Evolutionary conservation across 1,139 yeast genomes (phyloP), one percentile per base, ranked within the genome.

Genomic region (Geotrichum australiense): DNA sequence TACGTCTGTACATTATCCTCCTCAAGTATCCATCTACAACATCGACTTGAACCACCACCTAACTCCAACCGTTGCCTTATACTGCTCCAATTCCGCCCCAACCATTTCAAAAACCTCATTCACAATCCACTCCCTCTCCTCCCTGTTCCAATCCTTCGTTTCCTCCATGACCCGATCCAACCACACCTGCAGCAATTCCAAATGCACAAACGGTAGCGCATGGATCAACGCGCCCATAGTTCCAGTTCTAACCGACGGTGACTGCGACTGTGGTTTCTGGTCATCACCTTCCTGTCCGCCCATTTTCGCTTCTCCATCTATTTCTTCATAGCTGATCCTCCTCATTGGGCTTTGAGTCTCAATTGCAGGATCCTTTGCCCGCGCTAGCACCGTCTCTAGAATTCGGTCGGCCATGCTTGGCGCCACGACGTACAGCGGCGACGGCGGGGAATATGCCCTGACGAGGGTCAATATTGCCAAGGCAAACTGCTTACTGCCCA

Each of bases 391-490:
- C n/a, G n/a, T n/a, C n/a, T n/a, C n/a, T 7, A 61, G 64, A 14
- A 78, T 57, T 35, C 71, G 64, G 26, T 64, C 67, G 20, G 71
- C 69, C 27, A 59, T 49, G 30, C 55, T 55, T 5, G 50, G 46
- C 41, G 59, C 58, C 10, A 58, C 52, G 41, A 58, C 58, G 1
- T 57, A 54, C 3, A 45, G 16, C 2, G 67, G 57, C 0, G 74
- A 69, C 6, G 68, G 66, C 0, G 76, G 70, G 22, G 76, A 62
- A 2, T 74, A 63, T 15, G 73, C 69, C 41, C 70, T 69, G 0
- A 83, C 76, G 29, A 80, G 59, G 0, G 80, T 70, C 49, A 73
- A 77, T 18, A 78, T 60, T 0, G 85, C 85, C 16, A 79, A 67
- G 34, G 69, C 66, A 24, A 79, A 62, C 55, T 83, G 93, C 12